Conservation (phyloP, 2,329 filamentous ascomycete genomes). For the Niveomyces coronatus region DNA sequence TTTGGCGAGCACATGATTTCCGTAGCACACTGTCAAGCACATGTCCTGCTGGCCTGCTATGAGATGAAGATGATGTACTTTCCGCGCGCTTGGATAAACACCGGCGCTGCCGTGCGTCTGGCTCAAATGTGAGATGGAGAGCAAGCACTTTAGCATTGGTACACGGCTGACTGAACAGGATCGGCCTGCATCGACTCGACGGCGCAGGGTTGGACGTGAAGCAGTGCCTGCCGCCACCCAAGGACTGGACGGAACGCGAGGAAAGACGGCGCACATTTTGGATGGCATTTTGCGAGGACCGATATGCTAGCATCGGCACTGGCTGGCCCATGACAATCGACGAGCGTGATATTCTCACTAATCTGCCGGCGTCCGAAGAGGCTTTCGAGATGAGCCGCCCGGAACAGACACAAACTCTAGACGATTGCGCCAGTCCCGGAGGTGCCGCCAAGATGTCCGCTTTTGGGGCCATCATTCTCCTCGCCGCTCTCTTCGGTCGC, state of each 20-base stretch:
- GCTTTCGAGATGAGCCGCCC: constrained; percentile 72
- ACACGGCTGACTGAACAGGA: constrained; percentile 54
- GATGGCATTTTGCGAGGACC: constrained; percentile 83
- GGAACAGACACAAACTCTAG: constrained; percentile 59
- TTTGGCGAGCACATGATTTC: constrained; percentile 85
- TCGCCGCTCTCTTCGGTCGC: constrained; percentile 83
- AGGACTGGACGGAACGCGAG: constrained; percentile 90
- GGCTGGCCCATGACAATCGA: constrained; percentile 96
- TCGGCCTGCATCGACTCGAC: constrained; percentile 81
- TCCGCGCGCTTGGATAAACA: constrained; percentile 87
- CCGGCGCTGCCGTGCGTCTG: constrained; percentile 69
- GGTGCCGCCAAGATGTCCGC: constrained; percentile 67
- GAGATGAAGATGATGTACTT: constrained; percentile 99
- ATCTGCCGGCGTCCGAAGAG: constrained; percentile 74
- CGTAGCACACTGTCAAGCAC: constrained; percentile 76
- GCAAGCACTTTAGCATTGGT: neutral
- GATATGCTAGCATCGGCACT: constrained; percentile 91
- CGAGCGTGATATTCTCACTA: constrained; percentile 81
- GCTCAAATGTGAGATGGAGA: constrained; percentile 65
- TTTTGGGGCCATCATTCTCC: constrained; percentile 69
- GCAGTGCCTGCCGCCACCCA: constrained; percentile 74
- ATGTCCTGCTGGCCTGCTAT: constrained; percentile 68
- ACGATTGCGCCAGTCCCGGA: constrained; percentile 57
- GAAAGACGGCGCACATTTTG: constrained; percentile 89
- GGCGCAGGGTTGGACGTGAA: constrained; percentile 79